Conservation (phyloP, 148 eudicot species). For the Rhododendron molle region DNA sequence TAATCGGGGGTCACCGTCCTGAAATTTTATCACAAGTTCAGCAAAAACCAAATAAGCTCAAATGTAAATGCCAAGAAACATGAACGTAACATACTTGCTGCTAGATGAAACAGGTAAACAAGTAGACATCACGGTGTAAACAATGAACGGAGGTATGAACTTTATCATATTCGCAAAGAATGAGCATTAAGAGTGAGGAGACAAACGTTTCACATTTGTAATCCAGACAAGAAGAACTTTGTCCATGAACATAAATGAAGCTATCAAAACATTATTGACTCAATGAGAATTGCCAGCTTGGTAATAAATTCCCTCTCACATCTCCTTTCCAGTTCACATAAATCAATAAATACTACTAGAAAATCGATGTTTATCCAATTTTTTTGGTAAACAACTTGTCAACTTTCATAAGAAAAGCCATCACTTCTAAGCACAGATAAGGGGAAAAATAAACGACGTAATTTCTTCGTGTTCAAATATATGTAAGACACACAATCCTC, state of each 20-base stretch:
- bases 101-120: neutral
- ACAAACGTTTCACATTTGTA: neutral
- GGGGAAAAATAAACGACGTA: neutral
- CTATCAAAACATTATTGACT: neutral
- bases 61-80: constrained; percentile 5
- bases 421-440: neutral
- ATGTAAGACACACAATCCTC: neutral
- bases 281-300: neutral
- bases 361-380: neutral
- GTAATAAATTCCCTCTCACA: neutral
- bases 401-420: neutral
- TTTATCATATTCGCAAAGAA: neutral
- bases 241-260: neutral
- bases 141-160: neutral
- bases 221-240: neutral
- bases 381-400: neutral
- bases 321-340: neutral
- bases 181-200: neutral
- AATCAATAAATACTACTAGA: neutral
- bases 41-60: neutral
- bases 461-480: neutral
- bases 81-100: too few relatives aligned
- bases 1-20: constrained; percentile 83
- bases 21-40: neutral
- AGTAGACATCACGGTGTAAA: neutral